Evolutionary conservation across 257 asterid genomes (phyloP), one percentile per base, ranked within the genome.

Genomic region (Ballota nigra): DNA sequence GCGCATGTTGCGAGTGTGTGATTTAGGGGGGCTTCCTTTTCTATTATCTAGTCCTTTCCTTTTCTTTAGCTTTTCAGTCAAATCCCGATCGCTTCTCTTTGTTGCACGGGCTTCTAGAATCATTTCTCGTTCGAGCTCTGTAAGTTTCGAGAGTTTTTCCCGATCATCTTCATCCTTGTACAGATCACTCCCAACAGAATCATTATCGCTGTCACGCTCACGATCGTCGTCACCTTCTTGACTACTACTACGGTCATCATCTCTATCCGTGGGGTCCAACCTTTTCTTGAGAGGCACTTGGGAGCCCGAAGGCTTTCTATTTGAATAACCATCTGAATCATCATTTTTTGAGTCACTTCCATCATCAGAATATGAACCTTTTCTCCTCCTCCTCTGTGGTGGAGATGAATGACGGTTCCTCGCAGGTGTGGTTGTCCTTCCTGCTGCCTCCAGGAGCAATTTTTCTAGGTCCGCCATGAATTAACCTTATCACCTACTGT

Each of bases 261-360:
- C 97, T 80, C 89, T 88, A 68, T 89, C 97, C 0, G 83, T 19
- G 19, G 96, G 83, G 73, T 89, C 97, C 84, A 86, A 71, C 80
- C 99, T 85, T 79, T 94, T 94, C 85, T 94, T 91, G 15, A 91
- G 96, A 55, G 99, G 99, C 38, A 94, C 92, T 67, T 89, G 96
- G 1, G 97, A 85, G 63, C 88, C 84, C 61, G 96, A 84, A 22
- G 91, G 96, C 75, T 89, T 91, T 79, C 92, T 77, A 71, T 80
- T 82, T 24, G 95, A 77, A 79, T 94, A 94, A 11, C 83, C 98
- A 77, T 88, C 98, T 10, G 97, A 89, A 70, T 91, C 95, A 63
- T 94, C 92, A 47, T 87, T 91, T 63, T 86, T 88, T 4, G 94
- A 89, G 82, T 89, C 98, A 47, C 96, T 89, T 66, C 96, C 98